Evolutionary conservation across 495 filamentous ascomycete species (phyloP).

Genomic region (Tuber brumale): DNA sequence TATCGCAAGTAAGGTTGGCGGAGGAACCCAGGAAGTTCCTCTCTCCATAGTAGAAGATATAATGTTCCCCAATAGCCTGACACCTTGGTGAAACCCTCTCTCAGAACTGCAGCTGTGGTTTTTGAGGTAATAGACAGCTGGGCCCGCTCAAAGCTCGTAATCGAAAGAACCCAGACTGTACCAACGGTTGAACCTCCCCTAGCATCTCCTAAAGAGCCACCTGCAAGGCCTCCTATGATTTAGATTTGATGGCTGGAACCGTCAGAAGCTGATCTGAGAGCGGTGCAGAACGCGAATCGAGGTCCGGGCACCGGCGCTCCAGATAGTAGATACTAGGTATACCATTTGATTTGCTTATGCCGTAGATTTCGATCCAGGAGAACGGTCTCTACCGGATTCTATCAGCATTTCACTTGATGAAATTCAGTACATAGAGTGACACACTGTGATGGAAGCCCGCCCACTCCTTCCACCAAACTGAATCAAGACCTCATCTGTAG

Average conservation of each 20-base stretch:
- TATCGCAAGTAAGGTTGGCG: constrained; percentile 3
- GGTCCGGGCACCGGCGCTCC: not conserved
- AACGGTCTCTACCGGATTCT: constrained; percentile 5
- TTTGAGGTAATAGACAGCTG: not conserved
- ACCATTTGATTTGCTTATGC: constrained; percentile 19
- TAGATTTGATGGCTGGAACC: constrained; percentile 19
- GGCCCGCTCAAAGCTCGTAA: constrained; percentile 16
- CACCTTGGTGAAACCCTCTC: constrained; percentile 6
- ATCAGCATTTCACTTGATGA: too few species aligned
- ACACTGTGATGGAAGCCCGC: not conserved
- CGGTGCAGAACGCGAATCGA: constrained; percentile 8
- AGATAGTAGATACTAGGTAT: not conserved
- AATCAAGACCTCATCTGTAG: constrained; percentile 13
- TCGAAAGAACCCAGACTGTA: constrained; percentile 19
- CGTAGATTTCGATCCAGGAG: constrained; percentile 16
- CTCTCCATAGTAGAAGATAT: constrained; percentile 18
- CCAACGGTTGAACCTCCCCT: not conserved
- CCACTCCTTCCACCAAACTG: constrained; percentile 9
- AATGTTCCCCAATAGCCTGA: constrained; percentile 8
- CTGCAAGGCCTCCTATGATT: constrained; percentile 7
- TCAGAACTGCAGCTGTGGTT: not conserved
- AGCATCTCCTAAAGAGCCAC: not conserved
- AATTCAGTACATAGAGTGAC: not conserved
- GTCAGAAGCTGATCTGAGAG: constrained; percentile 7
- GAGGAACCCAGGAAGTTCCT: not conserved